Base-by-base conservation (phyloP, 345 rosid species). In the Salix brachista region DNA sequence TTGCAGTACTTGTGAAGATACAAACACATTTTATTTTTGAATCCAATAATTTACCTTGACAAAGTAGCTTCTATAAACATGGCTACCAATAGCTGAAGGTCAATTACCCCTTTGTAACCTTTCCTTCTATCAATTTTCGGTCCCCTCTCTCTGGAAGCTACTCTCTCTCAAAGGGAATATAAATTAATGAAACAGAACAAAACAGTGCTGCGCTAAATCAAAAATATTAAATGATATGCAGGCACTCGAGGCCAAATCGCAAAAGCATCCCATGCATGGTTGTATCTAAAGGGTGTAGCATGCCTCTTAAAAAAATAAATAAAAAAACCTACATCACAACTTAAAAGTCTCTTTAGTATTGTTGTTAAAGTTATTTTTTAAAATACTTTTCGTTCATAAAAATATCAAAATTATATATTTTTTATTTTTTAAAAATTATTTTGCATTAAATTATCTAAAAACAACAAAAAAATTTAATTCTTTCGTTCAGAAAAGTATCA, bases 231-330 rank as follows among this genome's bases (percentile, higher is more conserved):
- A 19, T 52, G 58, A 52, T 52, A n/a, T 54, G 25, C 26, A 21
- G 9, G 26, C 61, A 21, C 60, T n/a, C 21, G 25, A 23, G 10
- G 61, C 61, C 61, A 56, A n/a, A 56, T n/a, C 62, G 13, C 62
- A n/a, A n/a, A n/a, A 56, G 23, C 0, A 56, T 56, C 25, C 61
- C 61, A 56, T n/a, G 62, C 62, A 56, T 56, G 62, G 62, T 1
- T n/a, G 26, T 56, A n/a, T 8, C 62, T 0, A n/a, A 8, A 56
- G 23, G 12, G 62, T 56, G 12, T 56, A 9, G 28, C 5, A 0
- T 56, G 4, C 10, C 2, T 4, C 44, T 41, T 9, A 4, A 16
- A 0, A 1, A 21, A 0, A 2, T 0, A n/a, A 10, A 56, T 0
- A 1, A 56, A 21, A 52, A 54, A 56, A 4, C 34, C 62, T n/a